Base-by-base conservation (phyloP, 2,329 filamentous ascomycete genomes). In the Colletotrichum neosansevieriae region DNA sequence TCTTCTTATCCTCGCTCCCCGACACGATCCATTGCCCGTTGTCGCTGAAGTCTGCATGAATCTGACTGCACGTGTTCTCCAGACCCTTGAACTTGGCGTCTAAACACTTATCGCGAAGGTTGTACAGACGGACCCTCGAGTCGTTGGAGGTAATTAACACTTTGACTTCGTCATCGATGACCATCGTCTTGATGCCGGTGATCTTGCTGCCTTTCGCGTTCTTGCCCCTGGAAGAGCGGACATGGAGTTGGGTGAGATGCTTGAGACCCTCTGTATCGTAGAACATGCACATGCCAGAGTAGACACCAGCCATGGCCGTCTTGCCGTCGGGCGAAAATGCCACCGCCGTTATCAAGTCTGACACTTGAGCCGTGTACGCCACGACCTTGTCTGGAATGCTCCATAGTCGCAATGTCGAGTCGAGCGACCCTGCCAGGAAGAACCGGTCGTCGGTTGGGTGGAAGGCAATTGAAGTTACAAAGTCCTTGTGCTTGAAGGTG, bases 161-260 rank as follows among this genome's bases (percentile, higher is more conserved):
- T 75, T 97, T 97, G 58, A 93, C 86, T 60, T 94, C 91, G 1
- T 88, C 88, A 40, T 86, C 86, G 56, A 89, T 83, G 15, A 82
- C 79, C 71, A 91, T 89, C 0, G 94, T 92, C 75, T 95, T 90
- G 60, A 99, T 97, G 6, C 94, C 94, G 0, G 96, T 98, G 73
- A 99, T 97, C 77, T 99, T 99, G 82, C 94, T 97, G 6, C 95
- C 95, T 77, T 97, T 98, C 4, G 94, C 92, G 75, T 98, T 98
- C 76, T 94, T 94, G 3, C 96, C 95, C 67, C 94, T 88, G 0
- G 94, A 94, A 0, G 94, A 98, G 50, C 94, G 90, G n/a, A 98
- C 94, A 72, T 97, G 94, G 34, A 98, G 91, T 76, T 98, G 94
- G 1, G 91, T 92, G 72, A 93, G 88, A 60, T 91, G 88, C 75